Percentiles rank a stretch among this genome's conserved stretches.
phyloP scores from a whole-genome alignment of 495 filamentous ascomycete species.

The Xylaria telfairii region DNA sequence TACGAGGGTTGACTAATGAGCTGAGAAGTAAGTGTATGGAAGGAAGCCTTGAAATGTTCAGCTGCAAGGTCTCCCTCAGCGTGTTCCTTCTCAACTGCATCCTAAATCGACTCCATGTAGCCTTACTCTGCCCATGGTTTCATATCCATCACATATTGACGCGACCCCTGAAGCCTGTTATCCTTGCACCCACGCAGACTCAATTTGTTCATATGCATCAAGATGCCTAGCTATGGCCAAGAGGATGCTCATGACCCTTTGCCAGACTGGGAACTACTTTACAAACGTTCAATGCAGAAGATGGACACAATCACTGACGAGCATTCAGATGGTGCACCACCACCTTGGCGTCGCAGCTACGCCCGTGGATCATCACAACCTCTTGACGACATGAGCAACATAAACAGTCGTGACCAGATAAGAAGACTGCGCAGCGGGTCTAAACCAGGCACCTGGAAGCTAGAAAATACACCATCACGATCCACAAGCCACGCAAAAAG shows the following conservation, averaged over 20 bases:
- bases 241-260: not conserved
- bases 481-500: not conserved
- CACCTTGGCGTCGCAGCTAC: not conserved
- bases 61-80: not conserved
- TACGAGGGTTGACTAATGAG: too few relatives aligned
- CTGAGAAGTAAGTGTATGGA: not conserved
- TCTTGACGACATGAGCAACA: not conserved
- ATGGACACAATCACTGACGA: slow-evolving; percentile 7
- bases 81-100: not conserved
- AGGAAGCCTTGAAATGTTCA: not conserved
- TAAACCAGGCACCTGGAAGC: not conserved
- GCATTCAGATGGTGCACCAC: not conserved
- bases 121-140: not conserved
- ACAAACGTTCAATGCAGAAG: not conserved
- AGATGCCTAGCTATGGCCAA: not conserved
- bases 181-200: not conserved
- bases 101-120: not conserved
- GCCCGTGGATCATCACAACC: not conserved
- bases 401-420: not conserved
- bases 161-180: not conserved
- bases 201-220: not conserved
- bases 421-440: not conserved
- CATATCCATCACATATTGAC: not conserved
- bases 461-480: not conserved
- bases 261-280: not conserved